Evolutionary conservation across 139 green algal genomes (phyloP).

Genomic region (Penium margaritaceum): DNA sequence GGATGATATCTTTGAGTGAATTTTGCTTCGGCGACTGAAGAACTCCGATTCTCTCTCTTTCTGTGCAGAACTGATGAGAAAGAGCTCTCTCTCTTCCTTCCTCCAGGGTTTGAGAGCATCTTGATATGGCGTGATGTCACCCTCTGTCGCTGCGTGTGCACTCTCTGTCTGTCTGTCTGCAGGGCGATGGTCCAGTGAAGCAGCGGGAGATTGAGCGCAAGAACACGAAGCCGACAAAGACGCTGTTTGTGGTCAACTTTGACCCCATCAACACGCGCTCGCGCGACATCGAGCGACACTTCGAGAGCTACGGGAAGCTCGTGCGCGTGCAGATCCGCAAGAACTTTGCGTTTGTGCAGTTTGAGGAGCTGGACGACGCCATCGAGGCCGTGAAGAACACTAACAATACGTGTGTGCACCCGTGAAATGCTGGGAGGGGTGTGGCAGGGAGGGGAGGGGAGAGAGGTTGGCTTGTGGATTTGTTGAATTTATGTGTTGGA

Average conservation of each 20-base stretch:
- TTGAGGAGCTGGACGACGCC: slow-evolving; percentile 35
- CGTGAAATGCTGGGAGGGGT: neutral
- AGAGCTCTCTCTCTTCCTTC: no score
- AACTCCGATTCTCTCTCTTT: no score
- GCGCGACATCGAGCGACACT: slow-evolving; percentile 36
- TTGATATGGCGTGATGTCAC: no score
- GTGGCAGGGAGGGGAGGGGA: neutral
- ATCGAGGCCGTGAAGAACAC: slow-evolving; percentile 30
- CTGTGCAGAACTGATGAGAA: no score
- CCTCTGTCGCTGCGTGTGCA: no score
- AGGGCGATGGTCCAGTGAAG: slow-evolving; percentile 36
- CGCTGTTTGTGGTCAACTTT: slow-evolving; percentile 51
- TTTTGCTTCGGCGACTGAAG: no score
- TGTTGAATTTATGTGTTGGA: neutral
- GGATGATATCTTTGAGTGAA: no score
- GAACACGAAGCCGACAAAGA: slow-evolving; percentile 23
- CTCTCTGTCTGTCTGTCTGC: no score
- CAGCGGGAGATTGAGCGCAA: slow-evolving; percentile 26
- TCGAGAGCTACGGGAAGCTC: slow-evolving; percentile 37
- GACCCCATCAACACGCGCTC: slow-evolving; percentile 24
- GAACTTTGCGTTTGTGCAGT: slow-evolving; percentile 50
- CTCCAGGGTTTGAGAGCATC: no score
- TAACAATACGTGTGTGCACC: slow-evolving; percentile 22
- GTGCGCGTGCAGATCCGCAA: slow-evolving; percentile 41
- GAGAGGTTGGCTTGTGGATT: neutral